Evolutionary conservation across 2,329 filamentous ascomycete genomes (phyloP), one percentile per base, ranked within the genome.

Genomic region (Aspergillus cejpii): DNA sequence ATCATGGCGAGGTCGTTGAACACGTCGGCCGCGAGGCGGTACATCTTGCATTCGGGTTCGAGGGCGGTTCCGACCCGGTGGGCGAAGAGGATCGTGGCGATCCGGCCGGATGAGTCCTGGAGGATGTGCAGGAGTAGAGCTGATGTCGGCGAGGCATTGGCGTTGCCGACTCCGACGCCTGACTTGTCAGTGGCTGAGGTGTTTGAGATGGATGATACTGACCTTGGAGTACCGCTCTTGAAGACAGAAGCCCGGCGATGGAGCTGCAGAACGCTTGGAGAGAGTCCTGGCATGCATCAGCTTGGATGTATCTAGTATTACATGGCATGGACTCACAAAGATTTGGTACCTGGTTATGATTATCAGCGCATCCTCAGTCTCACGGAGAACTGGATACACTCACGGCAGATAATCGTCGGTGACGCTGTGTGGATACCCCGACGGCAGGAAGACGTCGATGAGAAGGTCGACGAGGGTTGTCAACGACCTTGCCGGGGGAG

Each of bases 11-110:
- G 75, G 62, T 95, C 89, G 66, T 95, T 95, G 71, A 95, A 85
- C 15, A 94, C 72, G 61, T 95, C 89, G 3, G 89, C 89, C 2
- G 90, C 78, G 39, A 94, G 84, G 12, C 89, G 83, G 67, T 90
- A 95, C 65, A 80, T 84, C 65, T 96, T 96, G 71, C 87, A 91
- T 63, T 96, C 89, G 1, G 88, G 87, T 64, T 94, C 88, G 38
- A 95, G 84, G 24, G 85, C 79, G 37, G 85, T 85, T 28, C 89
- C 88, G 47, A 91, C 81, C 34, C 80, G 77, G 63, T 94, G 83
- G 1, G 89, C 90, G 63, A 95, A 94, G 7, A 87, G 66, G 48
- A 95, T 94, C 0, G 89, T 95, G 1, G 87, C 86, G 20, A 94
- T 70, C 5, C 88, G 80, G 6, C 87, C 88, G 49, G 85, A 84